Percentiles rank a stretch among this genome's conserved stretches.
Evolutionary conservation across 2,329 filamentous ascomycete species (phyloP).

Genomic region (Botrytis elliptica): DNA sequence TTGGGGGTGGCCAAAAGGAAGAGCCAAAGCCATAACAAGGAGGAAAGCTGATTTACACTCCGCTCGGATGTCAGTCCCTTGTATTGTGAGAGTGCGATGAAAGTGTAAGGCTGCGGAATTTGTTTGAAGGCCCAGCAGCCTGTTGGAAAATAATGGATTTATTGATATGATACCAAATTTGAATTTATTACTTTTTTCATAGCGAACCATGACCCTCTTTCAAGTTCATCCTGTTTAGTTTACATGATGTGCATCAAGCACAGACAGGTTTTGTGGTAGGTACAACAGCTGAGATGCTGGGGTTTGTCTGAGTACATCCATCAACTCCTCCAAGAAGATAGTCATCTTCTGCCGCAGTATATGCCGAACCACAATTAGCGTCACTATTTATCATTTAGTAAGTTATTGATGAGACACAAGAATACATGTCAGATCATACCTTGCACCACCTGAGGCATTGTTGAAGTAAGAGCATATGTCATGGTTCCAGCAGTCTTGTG

Average conservation of each 20-base stretch:
- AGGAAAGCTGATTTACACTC: background rate
- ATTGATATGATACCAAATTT: constrained; percentile 1
- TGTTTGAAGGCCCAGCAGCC: background rate
- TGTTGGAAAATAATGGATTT: background rate
- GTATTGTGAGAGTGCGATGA: background rate
- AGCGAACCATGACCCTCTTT: background rate
- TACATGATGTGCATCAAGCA: constrained; percentile 16
- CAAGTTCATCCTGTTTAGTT: too few species aligned
- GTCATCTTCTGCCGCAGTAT: constrained; percentile 46
- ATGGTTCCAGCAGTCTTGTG: constrained; percentile 51
- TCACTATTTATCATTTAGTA: constrained; percentile 40
- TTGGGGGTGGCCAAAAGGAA: constrained; percentile 23
- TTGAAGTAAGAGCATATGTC: constrained; percentile 54
- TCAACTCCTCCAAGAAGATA: constrained; percentile 40
- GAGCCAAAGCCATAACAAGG: background rate
- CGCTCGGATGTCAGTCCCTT: background rate
- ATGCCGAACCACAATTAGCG: constrained; percentile 49
- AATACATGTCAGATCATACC: constrained; percentile 36
- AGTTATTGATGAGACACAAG: background rate
- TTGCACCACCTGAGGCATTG: constrained; percentile 47
- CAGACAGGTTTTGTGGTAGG: constrained; percentile 38
- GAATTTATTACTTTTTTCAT: background rate
- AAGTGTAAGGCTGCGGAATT: background rate
- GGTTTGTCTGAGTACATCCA: constrained; percentile 43
- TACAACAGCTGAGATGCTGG: constrained; percentile 33